phyloP scores from a whole-genome alignment of 179 eudicot genomes.

The Beta lomatogona region DNA sequence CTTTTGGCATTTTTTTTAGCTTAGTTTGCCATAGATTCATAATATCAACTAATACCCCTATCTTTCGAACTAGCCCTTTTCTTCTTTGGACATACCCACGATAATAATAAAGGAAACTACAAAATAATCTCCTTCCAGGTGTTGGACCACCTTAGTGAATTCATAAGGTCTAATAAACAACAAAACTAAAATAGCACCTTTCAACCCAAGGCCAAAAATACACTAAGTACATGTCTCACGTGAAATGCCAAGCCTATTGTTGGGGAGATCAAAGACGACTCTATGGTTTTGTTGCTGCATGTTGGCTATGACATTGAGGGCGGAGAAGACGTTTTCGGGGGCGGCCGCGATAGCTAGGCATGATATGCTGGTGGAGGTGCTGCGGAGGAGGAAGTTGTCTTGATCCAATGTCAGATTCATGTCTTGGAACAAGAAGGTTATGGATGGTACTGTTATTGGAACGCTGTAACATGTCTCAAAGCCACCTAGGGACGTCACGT shows the following conservation, averaged over 20 bases:
- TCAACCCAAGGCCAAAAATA: not conserved
- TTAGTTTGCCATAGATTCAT: no score
- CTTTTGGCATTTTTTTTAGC: no score
- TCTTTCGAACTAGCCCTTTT: no score
- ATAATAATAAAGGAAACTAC: no score
- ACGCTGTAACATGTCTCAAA: conserved; percentile 72
- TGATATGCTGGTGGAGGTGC: conserved; percentile 47
- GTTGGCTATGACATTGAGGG: conserved; percentile 73
- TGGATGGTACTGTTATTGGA: conserved; percentile 56
- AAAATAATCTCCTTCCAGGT: not conserved
- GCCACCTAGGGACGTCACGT: conserved; percentile 60
- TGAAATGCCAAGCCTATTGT: conserved; percentile 56
- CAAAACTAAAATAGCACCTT: not conserved
- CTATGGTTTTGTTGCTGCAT: conserved; percentile 80
- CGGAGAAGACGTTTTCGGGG: conserved; percentile 49
- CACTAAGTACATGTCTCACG: conserved; percentile 48
- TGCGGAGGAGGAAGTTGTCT: conserved; percentile 70
- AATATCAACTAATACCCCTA: no score
- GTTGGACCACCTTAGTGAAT: not conserved
- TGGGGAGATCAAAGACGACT: conserved; percentile 53
- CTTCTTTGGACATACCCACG: no score
- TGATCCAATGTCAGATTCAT: conserved; percentile 57
- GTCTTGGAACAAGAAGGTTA: conserved; percentile 70
- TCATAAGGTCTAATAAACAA: not conserved
- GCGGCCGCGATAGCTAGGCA: conserved; percentile 80